Evolutionary conservation across 73 alveolate genomes (phyloP), one percentile per base, ranked within the genome.

Genomic region (Tetrahymena borealis): DNA sequence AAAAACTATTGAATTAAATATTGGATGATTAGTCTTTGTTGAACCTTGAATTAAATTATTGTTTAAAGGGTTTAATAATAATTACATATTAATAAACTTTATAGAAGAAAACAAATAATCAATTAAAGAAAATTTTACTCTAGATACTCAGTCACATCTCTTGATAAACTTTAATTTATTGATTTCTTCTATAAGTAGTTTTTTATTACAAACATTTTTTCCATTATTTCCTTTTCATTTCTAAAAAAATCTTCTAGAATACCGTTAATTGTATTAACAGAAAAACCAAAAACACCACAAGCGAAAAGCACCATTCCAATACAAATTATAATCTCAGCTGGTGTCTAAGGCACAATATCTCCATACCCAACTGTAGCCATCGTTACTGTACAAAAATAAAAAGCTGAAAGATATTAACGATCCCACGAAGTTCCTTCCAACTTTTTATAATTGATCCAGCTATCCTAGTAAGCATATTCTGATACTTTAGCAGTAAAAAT

Each of bases 181-280:
- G 32, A 60, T 20, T 60, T 60, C 10, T 60, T 60, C 9, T 60
- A 16, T 16, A 60, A 0, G 28, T 60, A 60, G 9, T 60, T 60
- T 43, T 43, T 43, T 2, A 43, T 43, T 4, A 43, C 28, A 43
- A 43, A 43, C 91, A 95, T 79, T 85, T 96, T 97, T 91, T 96
- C 94, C 92, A 94, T 78, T 32, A 96, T 94, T 18, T 94, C 95
- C 4, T 96, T 33, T 33, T 91, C 96, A 78, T 96, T 93, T 11
- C 95, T 94, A 41, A 92, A 96, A 40, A 96, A 92, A 37, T 96
- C 91, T 15, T 93, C 98, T 33, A 97, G 85, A 11, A 93, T 93
- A 28, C 91, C 78, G 18, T 92, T 92, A 12, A 93, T 93, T 13
- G 90, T 39, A 3, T 78, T 60, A 9, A 93, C 79, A n/a, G 95